Evolutionary conservation across 2,329 filamentous ascomycete species (phyloP).

Genomic region (Neopestalotiopsis sp.): DNA sequence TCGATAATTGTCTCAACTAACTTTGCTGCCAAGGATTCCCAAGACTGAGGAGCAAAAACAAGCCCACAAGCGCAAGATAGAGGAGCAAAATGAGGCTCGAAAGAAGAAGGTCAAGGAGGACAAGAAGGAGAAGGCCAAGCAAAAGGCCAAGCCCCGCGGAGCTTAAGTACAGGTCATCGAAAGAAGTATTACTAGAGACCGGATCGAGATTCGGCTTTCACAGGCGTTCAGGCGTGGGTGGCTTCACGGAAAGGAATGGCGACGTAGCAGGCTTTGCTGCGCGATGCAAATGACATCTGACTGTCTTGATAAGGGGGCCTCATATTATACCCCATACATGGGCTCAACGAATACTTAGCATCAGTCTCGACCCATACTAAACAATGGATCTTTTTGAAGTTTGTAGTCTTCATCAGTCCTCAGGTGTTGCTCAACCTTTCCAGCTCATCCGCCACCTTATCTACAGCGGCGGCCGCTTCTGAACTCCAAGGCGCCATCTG

Average conservation of each 20-base stretch:
- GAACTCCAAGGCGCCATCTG: conserved; percentile 38
- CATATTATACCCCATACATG: not conserved
- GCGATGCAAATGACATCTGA: not conserved
- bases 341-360: too few species aligned
- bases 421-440: conserved; percentile 3
- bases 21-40: conserved; percentile 55
- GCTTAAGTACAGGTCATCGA: conserved; percentile 24
- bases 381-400: too few species aligned
- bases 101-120: conserved; percentile 96
- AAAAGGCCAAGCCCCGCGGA: conserved; percentile 84
- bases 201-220: not conserved
- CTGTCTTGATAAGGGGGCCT: not conserved
- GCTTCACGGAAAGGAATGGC: not conserved
- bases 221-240: not conserved
- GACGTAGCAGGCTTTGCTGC: not conserved
- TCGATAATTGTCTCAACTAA: not conserved
- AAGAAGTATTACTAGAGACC: not conserved
- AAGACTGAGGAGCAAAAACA: conserved; percentile 89
- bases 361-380: too few species aligned
- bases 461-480: conserved; percentile 28
- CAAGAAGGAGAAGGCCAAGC: conserved; percentile 92
- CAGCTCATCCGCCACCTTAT: not conserved
- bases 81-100: conserved; percentile 88
- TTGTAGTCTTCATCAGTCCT: not conserved
- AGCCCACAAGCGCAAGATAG: conserved; percentile 87